Conservation (phyloP, 2,329 filamentous ascomycete genomes). For the Curvularia spicifera region DNA sequence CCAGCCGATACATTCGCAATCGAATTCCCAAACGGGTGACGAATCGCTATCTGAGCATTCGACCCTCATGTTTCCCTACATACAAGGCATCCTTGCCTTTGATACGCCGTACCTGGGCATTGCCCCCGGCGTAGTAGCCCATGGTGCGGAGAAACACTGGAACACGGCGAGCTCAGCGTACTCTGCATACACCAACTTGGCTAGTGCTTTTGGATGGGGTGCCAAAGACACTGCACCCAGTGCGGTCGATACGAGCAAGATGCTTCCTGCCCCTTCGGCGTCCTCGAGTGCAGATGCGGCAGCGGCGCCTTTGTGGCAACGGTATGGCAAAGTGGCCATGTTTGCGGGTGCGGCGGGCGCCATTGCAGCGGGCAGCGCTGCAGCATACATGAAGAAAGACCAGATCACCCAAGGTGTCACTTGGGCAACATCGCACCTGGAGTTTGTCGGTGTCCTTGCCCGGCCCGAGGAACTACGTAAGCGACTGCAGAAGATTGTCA, state of each 20-base stretch:
- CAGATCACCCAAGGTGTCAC: conserved; percentile 75
- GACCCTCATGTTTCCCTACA: conserved; percentile 87
- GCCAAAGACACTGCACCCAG: conserved; percentile 28
- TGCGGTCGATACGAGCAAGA: conserved; percentile 43
- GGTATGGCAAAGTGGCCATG: conserved; percentile 85
- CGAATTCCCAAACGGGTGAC: conserved; percentile 43
- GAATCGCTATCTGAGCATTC: conserved; percentile 55
- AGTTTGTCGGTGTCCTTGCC: conserved; percentile 89
- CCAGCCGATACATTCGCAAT: conserved; percentile 43
- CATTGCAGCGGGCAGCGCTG: conserved; percentile 80
- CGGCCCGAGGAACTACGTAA: conserved; percentile 81
- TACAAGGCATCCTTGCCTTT: conserved; percentile 89
- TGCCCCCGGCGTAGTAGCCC: conserved; percentile 80
- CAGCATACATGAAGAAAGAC: conserved; percentile 84
- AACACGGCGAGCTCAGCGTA: conserved; percentile 74
- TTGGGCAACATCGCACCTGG: conserved; percentile 89
- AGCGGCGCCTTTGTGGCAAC: conserved; percentile 66
- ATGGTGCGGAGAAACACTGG: conserved; percentile 86
- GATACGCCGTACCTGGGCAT: conserved; percentile 92
- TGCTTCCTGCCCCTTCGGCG: conserved; percentile 49
- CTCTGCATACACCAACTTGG: conserved; percentile 68
- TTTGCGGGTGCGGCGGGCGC: conserved; percentile 82
- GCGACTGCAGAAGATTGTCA: conserved; percentile 72
- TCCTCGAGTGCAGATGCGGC: conserved; percentile 53
- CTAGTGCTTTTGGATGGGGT: conserved; percentile 68